These are phyloP conservation scores for Auriscalpium vulgare DNA, from an alignment of 768 basidiomycete genomes.

Conservation along the genomic window DNA sequence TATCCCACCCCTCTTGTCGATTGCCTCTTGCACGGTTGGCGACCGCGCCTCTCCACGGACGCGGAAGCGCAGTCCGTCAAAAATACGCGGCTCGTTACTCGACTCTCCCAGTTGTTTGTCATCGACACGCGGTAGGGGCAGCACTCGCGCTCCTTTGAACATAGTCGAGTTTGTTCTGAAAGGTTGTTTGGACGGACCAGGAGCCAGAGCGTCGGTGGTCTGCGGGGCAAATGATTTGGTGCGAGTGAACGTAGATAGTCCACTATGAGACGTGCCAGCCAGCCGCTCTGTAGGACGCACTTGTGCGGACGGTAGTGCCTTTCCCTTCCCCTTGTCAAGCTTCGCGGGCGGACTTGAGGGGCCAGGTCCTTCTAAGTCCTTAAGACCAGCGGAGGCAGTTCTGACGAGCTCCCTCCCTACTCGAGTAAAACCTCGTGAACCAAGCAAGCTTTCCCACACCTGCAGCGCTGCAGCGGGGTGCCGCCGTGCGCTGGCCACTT, in stretches of 20 bases:
- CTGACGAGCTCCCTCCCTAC: conserved; percentile 49
- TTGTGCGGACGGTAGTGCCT: not conserved
- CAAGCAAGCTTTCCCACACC: conserved; percentile 64
- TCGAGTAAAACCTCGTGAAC: conserved; percentile 59
- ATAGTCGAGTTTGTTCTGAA: conserved; percentile 29
- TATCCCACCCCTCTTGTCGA: conserved; percentile 52
- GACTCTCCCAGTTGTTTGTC: not conserved
- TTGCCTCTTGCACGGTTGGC: conserved; percentile 45
- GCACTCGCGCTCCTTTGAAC: not conserved
- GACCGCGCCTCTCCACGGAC: conserved; percentile 62
- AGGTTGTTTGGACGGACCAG: conserved; percentile 28
- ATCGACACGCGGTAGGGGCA: conserved; percentile 15
- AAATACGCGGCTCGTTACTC: conserved; percentile 27
- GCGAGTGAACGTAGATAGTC: conserved; percentile 56
- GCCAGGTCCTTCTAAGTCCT: not conserved
- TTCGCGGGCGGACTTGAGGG: conserved; percentile 4
- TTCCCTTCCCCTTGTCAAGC: conserved; percentile 1
- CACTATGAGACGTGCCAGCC: conserved; percentile 14
- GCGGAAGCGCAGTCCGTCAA: conserved; percentile 48
- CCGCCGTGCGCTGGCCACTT: conserved; percentile 48
- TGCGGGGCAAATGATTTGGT: conserved; percentile 56
- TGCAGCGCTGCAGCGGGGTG: conserved; percentile 54
- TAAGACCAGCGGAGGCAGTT: not conserved
- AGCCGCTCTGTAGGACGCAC: not conserved
- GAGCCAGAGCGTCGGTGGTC: conserved; percentile 8